These are phyloP conservation scores for Cyclanthera cordifolia DNA, from an alignment of 306 rosid genomes.

Conservation along the genomic window DNA sequence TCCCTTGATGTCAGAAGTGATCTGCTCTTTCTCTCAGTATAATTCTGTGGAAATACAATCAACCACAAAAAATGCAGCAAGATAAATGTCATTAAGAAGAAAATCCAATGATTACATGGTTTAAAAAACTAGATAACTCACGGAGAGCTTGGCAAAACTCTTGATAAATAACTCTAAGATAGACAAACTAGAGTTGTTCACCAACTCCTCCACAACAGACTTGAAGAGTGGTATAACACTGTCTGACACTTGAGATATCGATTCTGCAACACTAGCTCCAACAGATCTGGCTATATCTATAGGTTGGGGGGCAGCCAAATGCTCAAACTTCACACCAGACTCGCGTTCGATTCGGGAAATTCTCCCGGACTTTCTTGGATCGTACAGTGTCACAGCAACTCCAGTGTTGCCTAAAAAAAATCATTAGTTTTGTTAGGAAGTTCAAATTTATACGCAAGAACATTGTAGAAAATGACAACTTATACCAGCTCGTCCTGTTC, in stretches of 20 bases:
- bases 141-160: slow-evolving; percentile 87
- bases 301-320: slow-evolving; percentile 67
- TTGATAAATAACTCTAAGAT: slow-evolving; percentile 67
- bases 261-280: slow-evolving; percentile 52
- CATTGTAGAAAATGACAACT: background rate
- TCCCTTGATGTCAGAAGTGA: slow-evolving; percentile 74
- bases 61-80: background rate
- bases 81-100: background rate
- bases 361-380: slow-evolving; percentile 51
- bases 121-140: slow-evolving; percentile 22
- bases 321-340: slow-evolving; percentile 85
- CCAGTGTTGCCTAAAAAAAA: slow-evolving; percentile 63
- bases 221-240: slow-evolving; percentile 65
- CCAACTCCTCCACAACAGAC: slow-evolving; percentile 68
- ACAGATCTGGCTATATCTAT: slow-evolving; percentile 70
- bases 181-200: slow-evolving; percentile 55
- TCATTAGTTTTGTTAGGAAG: background rate
- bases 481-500: slow-evolving; percentile 94
- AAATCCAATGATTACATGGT: too few relatives aligned
- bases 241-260: slow-evolving; percentile 56
- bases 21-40: slow-evolving; percentile 68
- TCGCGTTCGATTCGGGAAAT: slow-evolving; percentile 60
- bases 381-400: slow-evolving; percentile 80
- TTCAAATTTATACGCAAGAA: background rate
- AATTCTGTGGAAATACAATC: slow-evolving; percentile 43